Evolutionary conservation across 2,329 filamentous ascomycete species (phyloP).

Genomic region (Exophiala sp.): DNA sequence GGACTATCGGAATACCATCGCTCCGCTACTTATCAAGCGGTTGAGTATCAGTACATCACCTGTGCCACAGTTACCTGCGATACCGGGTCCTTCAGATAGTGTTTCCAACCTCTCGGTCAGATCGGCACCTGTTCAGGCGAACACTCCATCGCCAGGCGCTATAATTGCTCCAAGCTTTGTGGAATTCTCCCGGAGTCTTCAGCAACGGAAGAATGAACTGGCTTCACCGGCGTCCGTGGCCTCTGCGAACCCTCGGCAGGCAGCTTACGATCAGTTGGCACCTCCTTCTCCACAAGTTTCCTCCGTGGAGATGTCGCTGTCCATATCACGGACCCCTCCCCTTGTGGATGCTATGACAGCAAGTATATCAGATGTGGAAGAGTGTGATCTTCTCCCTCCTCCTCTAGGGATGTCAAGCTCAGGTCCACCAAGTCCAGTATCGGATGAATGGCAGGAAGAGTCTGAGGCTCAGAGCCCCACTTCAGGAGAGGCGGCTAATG

Average conservation of each 20-base stretch:
- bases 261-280: conserved; percentile 17
- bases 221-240: conserved; percentile 20
- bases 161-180: conserved; percentile 18
- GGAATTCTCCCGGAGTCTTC: conserved; percentile 23
- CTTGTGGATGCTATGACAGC: conserved; percentile 22
- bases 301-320: conserved; percentile 15
- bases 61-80: conserved; percentile 29
- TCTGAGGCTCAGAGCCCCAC: conserved; percentile 1
- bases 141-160: conserved; percentile 16
- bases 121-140: conserved; percentile 20
- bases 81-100: conserved; percentile 28
- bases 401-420: conserved; percentile 14
- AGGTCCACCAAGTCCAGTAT: conserved; percentile 15
- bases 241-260: conserved; percentile 13
- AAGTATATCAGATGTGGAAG: conserved; percentile 18
- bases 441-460: conserved; percentile 12
- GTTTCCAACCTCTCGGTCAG: conserved; percentile 30
- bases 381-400: conserved; percentile 17
- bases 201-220: conserved; percentile 16
- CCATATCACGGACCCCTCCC: conserved; percentile 19
- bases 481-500: background rate
- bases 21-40: conserved; percentile 24
- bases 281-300: conserved; percentile 22
- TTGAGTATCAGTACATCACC: conserved; percentile 33
- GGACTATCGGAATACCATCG: conserved; percentile 27